Conservation (phyloP, 331 rosid species). For the Arachis monticola region DNA sequence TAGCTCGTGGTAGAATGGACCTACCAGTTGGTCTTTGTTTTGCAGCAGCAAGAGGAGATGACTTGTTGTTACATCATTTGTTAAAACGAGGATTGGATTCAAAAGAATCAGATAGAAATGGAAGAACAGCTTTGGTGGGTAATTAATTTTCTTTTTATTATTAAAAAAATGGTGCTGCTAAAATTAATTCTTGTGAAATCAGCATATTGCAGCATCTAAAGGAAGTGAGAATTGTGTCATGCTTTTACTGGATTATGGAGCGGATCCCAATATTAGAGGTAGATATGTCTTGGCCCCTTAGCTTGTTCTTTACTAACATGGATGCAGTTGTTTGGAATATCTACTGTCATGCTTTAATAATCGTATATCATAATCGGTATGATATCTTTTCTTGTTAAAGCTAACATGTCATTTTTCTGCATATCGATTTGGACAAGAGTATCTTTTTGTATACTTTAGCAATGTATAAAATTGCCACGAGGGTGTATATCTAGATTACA, state of each 20-base stretch:
- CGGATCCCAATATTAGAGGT: slow-evolving; percentile 87
- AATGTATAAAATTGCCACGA: background rate
- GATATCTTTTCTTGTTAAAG: background rate
- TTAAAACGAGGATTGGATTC: slow-evolving; percentile 78
- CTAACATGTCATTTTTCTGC: background rate
- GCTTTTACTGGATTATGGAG: slow-evolving; percentile 78
- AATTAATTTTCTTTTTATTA: slow-evolving; percentile 9
- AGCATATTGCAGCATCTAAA: slow-evolving; percentile 81
- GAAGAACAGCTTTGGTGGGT: slow-evolving; percentile 83
- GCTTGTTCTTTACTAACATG: background rate
- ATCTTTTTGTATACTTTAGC: background rate
- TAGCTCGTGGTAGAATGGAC: slow-evolving; percentile 92
- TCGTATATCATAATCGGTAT: no score
- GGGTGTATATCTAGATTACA: background rate
- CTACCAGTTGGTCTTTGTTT: slow-evolving; percentile 89
- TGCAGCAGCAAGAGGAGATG: slow-evolving; percentile 86
- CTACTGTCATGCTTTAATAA: no score
- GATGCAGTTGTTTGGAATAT: background rate
- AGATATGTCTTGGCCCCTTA: slow-evolving; percentile 34
- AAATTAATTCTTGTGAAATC: slow-evolving; percentile 33
- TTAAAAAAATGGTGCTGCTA: no score
- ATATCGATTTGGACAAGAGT: slow-evolving; percentile 6
- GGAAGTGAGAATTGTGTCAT: slow-evolving; percentile 80
- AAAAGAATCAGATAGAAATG: slow-evolving; percentile 76
- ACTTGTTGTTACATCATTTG: slow-evolving; percentile 69